Evolutionary conservation across 2,329 filamentous ascomycete genomes (phyloP).

Genomic region (Fusarium hainanense): DNA sequence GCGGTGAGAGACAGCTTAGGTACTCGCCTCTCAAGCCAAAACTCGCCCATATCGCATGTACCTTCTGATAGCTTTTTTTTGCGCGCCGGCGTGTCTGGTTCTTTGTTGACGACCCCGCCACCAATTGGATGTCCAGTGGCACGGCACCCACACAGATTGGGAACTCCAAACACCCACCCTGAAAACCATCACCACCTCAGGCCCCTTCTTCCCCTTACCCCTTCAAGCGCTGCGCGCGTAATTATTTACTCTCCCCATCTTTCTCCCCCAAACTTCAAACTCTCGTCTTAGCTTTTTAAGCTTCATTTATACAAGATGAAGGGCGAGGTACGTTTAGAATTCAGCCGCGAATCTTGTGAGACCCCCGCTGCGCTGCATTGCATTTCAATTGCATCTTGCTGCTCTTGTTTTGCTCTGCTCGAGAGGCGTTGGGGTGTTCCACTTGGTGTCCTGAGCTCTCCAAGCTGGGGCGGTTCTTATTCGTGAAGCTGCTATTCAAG

Average conservation of each 20-base stretch:
- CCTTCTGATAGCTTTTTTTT: slow-evolving; percentile 11
- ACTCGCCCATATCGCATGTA: slow-evolving; percentile 26
- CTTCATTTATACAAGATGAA: slow-evolving; percentile 59
- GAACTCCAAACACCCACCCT: slow-evolving; percentile 47
- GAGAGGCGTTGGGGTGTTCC: slow-evolving; percentile 31
- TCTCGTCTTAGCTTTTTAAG: slow-evolving; percentile 38
- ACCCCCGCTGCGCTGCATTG: slow-evolving; percentile 1
- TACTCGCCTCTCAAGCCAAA: slow-evolving; percentile 27
- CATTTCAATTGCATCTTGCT: slow-evolving; percentile 4
- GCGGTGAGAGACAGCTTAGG: slow-evolving; percentile 41
- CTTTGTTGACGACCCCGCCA: slow-evolving; percentile 45
- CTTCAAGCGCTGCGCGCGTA: slow-evolving; percentile 52
- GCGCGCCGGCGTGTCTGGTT: slow-evolving; percentile 14
- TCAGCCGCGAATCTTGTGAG: not conserved
- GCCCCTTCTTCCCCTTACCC: slow-evolving; percentile 45
- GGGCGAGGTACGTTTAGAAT: slow-evolving; percentile 62
- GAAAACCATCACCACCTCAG: slow-evolving; percentile 51
- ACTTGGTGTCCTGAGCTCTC: slow-evolving; percentile 35
- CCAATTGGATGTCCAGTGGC: slow-evolving; percentile 36
- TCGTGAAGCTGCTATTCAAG: slow-evolving; percentile 20
- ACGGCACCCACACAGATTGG: slow-evolving; percentile 44
- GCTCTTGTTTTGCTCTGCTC: slow-evolving; percentile 4
- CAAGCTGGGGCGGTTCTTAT: slow-evolving; percentile 12
- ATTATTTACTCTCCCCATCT: slow-evolving; percentile 41
- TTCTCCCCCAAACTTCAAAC: slow-evolving; percentile 34